Evolutionary conservation across 352 stramenopile genomes (phyloP), one percentile per base, ranked within the genome.

Genomic region (Peronospora tabacina): DNA sequence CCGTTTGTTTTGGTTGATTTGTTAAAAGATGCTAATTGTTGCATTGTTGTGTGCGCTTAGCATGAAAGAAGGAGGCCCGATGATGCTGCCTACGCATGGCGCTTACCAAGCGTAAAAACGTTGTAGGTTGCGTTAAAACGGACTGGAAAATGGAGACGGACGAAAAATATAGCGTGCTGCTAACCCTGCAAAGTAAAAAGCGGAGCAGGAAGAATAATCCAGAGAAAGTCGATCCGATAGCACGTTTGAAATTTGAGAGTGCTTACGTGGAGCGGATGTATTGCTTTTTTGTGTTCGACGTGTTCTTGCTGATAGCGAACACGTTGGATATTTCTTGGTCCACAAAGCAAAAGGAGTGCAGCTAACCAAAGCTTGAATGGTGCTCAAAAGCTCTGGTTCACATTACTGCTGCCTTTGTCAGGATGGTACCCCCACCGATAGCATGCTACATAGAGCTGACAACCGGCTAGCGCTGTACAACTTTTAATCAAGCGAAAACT

Each of bases 61-160:
- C 72, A 88, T 92, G 73, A 92, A 88, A 70, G 81, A 92, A 30
- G 81, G 81, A 52, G 81, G 81, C 30, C 81, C 81, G 28, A 92
- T 92, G 81, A 92, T 92, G 81, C 49, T 92, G n/a, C 81, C 81
- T n/a, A 90, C 81, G 20, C 81, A 92, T 55, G 81, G 81, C 47
- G 81, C 63, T 20, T 92, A 90, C 72, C 78, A 90, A 60, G 81
- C 75, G 38, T 92, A 84, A 49, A 51, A 32, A 2, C 34, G 35
- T 13, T 50, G 39, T 22, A 32, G 45, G 43, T 17, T 56, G 24
- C 47, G 53, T 34, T 26, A 49, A 33, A 47, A 40, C n/a, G 44
- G 36, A 55, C 35, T 46, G 51, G 32, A 58, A 40, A 29, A 49
- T 12, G 29, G 12, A 19, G 19, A 43, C 34, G 28, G 5, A 38